Evolutionary conservation across 1,284 basidiomycete genomes (phyloP).

Genomic region (Microstroma glucosiphilum): DNA sequence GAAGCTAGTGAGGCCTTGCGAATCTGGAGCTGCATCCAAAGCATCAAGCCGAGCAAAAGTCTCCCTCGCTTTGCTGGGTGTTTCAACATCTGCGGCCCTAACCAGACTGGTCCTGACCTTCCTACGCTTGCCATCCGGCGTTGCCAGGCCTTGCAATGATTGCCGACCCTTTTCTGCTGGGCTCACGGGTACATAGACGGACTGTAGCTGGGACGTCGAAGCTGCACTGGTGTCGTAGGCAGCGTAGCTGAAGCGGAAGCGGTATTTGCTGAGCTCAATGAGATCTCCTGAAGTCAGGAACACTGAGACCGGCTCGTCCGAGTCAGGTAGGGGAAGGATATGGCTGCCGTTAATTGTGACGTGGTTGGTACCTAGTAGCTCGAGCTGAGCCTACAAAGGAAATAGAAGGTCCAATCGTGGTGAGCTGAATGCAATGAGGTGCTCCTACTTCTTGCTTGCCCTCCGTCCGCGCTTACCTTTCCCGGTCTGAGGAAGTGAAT

Average conservation of each 20-base stretch:
- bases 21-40: too few species aligned
- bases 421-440: too few species aligned
- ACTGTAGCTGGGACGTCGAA: not conserved
- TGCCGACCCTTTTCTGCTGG: not conserved
- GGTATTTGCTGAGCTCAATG: not conserved
- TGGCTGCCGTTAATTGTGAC: not conserved
- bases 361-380: not conserved
- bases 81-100: not conserved
- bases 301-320: slow-evolving; percentile 5
- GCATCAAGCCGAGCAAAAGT: too few species aligned
- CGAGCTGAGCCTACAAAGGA: not conserved
- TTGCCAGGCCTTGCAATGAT: not conserved
- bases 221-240: not conserved
- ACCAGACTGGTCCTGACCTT: not conserved
- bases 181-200: not conserved
- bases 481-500: not conserved
- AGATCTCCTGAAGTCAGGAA: not conserved
- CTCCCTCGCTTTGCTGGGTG: not conserved
- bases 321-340: slow-evolving; percentile 1
- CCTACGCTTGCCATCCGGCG: slow-evolving; percentile 1
- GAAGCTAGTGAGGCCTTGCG: too few species aligned
- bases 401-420: too few species aligned
- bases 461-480: not conserved
- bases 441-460: too few species aligned
- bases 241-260: slow-evolving; percentile 4